Evolutionary conservation across 164 flowering plant genomes (phyloP).

Genomic region (Stephania japonica): DNA sequence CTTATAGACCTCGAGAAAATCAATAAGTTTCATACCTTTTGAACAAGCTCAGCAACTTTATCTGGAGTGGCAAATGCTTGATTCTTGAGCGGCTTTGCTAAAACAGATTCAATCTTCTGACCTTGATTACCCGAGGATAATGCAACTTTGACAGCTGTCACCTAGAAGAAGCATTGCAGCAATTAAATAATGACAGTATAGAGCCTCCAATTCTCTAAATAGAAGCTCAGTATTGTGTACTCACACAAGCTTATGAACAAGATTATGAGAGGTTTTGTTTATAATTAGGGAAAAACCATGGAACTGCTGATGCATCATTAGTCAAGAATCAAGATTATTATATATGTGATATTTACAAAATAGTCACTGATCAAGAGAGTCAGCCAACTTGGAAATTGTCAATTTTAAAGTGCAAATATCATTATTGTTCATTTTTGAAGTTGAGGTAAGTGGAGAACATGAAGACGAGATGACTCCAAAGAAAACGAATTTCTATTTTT

Average conservation of each 20-base stretch:
- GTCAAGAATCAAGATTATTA: neutral
- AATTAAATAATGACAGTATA: neutral
- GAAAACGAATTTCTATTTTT: neutral
- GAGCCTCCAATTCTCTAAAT: neutral
- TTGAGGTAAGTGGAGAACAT: too few relatives aligned
- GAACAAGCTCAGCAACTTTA: conserved; percentile 87
- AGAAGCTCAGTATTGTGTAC: neutral
- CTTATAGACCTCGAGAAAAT: too few relatives aligned
- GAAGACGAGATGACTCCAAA: too few relatives aligned
- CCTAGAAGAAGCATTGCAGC: conserved; percentile 35
- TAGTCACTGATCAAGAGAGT: too few relatives aligned
- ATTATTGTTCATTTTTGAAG: too few relatives aligned
- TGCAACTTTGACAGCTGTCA: conserved; percentile 87
- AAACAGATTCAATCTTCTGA: conserved; percentile 47
- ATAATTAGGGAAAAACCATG: neutral
- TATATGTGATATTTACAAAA: too few relatives aligned
- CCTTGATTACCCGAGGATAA: conserved; percentile 68
- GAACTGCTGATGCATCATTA: neutral
- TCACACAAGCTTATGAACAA: neutral
- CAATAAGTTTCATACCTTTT: conserved; percentile 49
- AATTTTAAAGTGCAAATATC: too few relatives aligned
- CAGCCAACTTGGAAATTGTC: too few relatives aligned
- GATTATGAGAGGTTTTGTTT: neutral
- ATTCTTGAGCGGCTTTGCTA: conserved; percentile 75
- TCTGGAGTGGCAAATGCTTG: conserved; percentile 97